These are phyloP conservation scores for Bullera alba DNA, from an alignment of 768 basidiomycete species.

Conservation along the genomic window DNA sequence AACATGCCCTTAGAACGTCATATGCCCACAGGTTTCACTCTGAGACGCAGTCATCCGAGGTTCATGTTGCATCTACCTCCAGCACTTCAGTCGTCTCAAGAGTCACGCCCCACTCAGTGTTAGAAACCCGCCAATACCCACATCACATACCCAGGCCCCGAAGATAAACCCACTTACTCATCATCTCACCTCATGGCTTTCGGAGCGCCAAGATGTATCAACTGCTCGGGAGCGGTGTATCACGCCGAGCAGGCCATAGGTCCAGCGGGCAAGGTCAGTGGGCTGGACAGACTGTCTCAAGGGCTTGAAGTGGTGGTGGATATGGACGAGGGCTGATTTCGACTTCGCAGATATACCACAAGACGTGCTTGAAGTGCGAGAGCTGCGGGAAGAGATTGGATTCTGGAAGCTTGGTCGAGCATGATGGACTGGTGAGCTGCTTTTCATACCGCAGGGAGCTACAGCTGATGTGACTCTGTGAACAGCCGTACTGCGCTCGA, in stretches of 20 bases:
- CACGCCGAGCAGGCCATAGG: slow-evolving; percentile 41
- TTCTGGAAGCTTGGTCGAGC: slow-evolving; percentile 36
- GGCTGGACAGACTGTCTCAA: too few species aligned
- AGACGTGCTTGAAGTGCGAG: slow-evolving; percentile 39
- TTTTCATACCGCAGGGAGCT: not conserved
- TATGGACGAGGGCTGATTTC: too few species aligned
- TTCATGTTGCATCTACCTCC: too few species aligned
- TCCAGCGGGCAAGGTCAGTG: slow-evolving; percentile 35
- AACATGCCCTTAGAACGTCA: too few species aligned
- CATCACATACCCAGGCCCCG: too few species aligned
- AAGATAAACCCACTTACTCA: too few species aligned
- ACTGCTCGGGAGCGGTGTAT: slow-evolving; percentile 34
- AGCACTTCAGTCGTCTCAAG: too few species aligned
- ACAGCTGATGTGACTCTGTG: not conserved
- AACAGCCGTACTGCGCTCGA: slow-evolving; percentile 34
- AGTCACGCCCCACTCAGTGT: too few species aligned
- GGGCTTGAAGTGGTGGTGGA: not conserved
- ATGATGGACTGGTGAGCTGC: slow-evolving; percentile 26
- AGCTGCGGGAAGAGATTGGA: slow-evolving; percentile 40
- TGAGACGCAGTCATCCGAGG: too few species aligned
- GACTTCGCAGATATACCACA: slow-evolving; percentile 30
- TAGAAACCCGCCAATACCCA: too few species aligned
- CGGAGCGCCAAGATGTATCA: slow-evolving; percentile 30
- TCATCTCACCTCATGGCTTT: not conserved
- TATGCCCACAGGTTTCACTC: too few species aligned